These are phyloP conservation scores for Dendrocalamus latiflorus DNA, from an alignment of 202 grass and related monocot species.

Conservation along the genomic window DNA sequence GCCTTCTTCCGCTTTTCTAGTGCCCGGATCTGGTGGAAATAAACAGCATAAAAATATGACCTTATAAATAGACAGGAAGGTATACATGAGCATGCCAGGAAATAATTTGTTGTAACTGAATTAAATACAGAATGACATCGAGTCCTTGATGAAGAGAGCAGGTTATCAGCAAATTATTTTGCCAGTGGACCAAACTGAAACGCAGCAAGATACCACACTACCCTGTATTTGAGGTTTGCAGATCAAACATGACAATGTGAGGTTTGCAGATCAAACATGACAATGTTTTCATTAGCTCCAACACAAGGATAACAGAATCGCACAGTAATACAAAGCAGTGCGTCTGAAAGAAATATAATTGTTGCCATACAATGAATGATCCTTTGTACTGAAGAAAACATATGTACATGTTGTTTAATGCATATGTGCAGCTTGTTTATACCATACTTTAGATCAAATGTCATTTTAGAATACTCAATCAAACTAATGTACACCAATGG, in stretches of 20 bases:
- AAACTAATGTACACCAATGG: neutral
- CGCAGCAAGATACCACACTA: neutral
- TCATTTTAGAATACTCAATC: neutral
- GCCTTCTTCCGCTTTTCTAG: conserved; percentile 82
- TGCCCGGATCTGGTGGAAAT: conserved; percentile 56
- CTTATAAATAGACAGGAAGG: neutral
- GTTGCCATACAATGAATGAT: neutral
- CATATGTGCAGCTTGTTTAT: neutral
- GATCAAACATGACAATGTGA: neutral
- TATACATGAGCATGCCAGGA: neutral
- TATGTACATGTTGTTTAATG: neutral
- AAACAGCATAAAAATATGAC: neutral
- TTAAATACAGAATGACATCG: neutral
- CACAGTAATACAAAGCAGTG: neutral
- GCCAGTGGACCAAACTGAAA: neutral
- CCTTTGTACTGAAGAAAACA: neutral
- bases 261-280: neutral
- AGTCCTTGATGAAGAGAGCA: neutral
- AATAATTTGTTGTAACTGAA: neutral
- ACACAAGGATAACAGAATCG: neutral
- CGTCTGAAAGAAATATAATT: neutral
- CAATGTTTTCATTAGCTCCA: neutral
- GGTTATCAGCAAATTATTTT: neutral
- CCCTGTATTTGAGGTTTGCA: neutral
- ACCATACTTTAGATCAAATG: neutral